Conservation (phyloP, 2,329 filamentous ascomycete species). For the Claviceps cyperi region DNA sequence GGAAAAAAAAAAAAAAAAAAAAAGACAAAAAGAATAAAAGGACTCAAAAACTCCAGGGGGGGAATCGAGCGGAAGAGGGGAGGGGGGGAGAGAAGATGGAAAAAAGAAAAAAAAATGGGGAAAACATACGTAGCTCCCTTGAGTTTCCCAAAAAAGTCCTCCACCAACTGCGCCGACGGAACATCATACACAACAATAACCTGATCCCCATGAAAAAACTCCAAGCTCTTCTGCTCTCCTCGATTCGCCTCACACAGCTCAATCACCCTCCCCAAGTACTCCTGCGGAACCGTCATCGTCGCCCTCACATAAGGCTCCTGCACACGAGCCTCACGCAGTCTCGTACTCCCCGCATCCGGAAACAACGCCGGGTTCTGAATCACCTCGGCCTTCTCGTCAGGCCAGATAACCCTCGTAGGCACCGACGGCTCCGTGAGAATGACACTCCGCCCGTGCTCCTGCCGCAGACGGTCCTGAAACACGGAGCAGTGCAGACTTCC, state of each 20-base stretch:
- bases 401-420: constrained; percentile 73
- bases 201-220: constrained; percentile 83
- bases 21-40: too few species aligned
- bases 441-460: constrained; percentile 87
- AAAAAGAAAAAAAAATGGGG: too few species aligned
- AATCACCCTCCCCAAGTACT: constrained; percentile 87
- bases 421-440: constrained; percentile 96
- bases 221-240: constrained; percentile 72
- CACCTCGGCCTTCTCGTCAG: constrained; percentile 60
- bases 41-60: too few species aligned
- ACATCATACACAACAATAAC: constrained; percentile 90
- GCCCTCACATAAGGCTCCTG: constrained; percentile 49
- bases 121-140: constrained; percentile 58
- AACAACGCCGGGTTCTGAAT: constrained; percentile 82
- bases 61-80: neutral
- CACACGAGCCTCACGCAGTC: constrained; percentile 27
- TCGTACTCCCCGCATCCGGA: constrained; percentile 46
- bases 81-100: neutral
- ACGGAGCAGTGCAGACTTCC: constrained; percentile 99
- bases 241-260: constrained; percentile 86
- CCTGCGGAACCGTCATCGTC: constrained; percentile 82
- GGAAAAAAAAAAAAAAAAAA: too few species aligned
- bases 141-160: constrained; percentile 93
- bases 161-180: constrained; percentile 78
- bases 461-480: constrained; percentile 85